Evolutionary conservation across 352 stramenopile genomes (phyloP).

Genomic region (Lagenidium giganteum): DNA sequence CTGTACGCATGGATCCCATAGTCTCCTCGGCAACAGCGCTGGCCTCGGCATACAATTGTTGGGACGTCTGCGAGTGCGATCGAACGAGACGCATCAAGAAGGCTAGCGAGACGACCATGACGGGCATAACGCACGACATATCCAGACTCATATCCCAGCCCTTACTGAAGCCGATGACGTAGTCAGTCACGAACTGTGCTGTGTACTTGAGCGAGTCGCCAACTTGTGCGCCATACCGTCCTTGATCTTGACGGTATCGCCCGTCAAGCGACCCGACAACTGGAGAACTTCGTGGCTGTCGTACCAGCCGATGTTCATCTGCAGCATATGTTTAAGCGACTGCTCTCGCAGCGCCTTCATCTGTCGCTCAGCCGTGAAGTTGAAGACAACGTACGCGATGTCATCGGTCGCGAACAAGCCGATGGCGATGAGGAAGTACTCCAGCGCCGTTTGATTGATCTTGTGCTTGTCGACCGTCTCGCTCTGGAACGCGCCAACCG

Average conservation of each 20-base stretch:
- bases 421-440: conserved; percentile 18
- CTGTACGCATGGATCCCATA: conserved; percentile 49
- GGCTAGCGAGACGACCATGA: conserved; percentile 29
- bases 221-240: conserved; percentile 49
- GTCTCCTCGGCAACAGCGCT: conserved; percentile 54
- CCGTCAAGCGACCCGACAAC: conserved; percentile 33
- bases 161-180: conserved; percentile 34
- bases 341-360: conserved; percentile 34
- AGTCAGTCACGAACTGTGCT: conserved; percentile 31
- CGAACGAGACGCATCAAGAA: conserved; percentile 25
- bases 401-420: conserved; percentile 21
- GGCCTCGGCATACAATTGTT: conserved; percentile 43
- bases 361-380: conserved; percentile 27
- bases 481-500: conserved; percentile 18
- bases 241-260: conserved; percentile 54
- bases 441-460: conserved; percentile 12
- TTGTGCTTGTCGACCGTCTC: conserved; percentile 13
- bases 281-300: conserved; percentile 34
- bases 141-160: conserved; percentile 42
- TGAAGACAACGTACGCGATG: conserved; percentile 24
- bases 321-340: conserved; percentile 36
- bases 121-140: conserved; percentile 41
- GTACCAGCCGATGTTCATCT: conserved; percentile 53
- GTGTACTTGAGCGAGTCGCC: conserved; percentile 31
- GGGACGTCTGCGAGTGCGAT: conserved; percentile 12